Evolutionary conservation across 1,284 basidiomycete species (phyloP).

Genomic region (Lentinula novae-zelandiae): DNA sequence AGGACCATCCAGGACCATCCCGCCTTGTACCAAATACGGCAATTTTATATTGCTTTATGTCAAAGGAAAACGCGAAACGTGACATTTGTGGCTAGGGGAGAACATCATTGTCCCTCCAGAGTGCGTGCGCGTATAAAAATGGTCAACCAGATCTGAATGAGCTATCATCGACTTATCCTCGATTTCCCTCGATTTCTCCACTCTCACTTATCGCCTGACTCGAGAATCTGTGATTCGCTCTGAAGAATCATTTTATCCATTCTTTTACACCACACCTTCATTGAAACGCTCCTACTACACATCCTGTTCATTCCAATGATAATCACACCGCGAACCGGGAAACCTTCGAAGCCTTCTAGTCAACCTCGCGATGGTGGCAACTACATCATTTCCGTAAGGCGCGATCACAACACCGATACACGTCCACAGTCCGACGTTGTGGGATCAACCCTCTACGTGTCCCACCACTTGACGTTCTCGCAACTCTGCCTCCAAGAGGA

Average conservation of each 20-base stretch:
- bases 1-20: neutral
- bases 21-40: neutral
- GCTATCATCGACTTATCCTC: too few relatives aligned
- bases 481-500: neutral
- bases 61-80: constrained; percentile 1
- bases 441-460: neutral
- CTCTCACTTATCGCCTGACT: neutral
- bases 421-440: neutral
- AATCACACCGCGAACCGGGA: neutral
- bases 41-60: neutral
- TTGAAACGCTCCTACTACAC: neutral
- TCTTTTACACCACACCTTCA: neutral
- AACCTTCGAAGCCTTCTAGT: neutral
- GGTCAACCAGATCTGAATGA: neutral
- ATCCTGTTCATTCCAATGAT: neutral
- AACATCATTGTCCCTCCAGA: neutral
- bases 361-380: neutral
- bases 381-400: neutral
- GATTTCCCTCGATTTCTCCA: neutral
- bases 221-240: neutral
- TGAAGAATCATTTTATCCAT: neutral
- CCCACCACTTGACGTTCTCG: neutral
- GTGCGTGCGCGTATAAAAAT: neutral
- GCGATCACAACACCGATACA: neutral
- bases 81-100: neutral